Evolutionary conservation across 2,329 filamentous ascomycete genomes (phyloP).

Genomic region (Didymella keratinophila): DNA sequence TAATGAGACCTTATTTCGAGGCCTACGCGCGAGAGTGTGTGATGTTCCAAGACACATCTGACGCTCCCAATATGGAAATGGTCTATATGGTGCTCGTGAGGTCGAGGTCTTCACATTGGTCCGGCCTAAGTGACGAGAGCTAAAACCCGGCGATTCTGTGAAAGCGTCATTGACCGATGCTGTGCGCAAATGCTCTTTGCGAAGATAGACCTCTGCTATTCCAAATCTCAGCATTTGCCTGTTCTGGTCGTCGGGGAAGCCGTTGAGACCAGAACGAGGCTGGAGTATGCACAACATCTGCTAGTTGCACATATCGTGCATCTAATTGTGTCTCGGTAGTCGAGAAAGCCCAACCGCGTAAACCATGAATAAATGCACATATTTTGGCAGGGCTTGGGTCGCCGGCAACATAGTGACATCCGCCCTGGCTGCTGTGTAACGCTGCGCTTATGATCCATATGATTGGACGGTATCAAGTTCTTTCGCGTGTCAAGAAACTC

Average conservation of each 20-base stretch:
- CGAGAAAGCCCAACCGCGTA: neutral
- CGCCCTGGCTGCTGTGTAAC: neutral
- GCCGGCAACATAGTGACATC: neutral
- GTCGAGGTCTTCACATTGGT: neutral
- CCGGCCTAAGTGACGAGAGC: neutral
- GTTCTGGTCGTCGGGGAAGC: neutral
- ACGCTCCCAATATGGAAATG: neutral
- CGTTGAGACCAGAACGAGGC: neutral
- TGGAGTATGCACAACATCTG: conserved; percentile 3
- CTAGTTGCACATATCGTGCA: conserved; percentile 8
- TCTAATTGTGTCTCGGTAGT: neutral
- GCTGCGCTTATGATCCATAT: no score
- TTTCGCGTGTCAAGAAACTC: neutral
- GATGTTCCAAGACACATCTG: neutral
- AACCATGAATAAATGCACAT: conserved; percentile 1
- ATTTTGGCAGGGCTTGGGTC: neutral
- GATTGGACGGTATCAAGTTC: neutral
- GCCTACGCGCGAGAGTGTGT: neutral
- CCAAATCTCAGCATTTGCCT: neutral
- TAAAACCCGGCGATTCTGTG: neutral
- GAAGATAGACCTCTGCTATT: neutral
- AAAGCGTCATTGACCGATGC: neutral
- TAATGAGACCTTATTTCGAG: neutral
- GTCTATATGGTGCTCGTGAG: neutral
- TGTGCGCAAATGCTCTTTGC: conserved; percentile 5